These are phyloP conservation scores for Stachybotrys chartarum DNA, from an alignment of 2,329 filamentous ascomycete genomes.

Conservation along the genomic window DNA sequence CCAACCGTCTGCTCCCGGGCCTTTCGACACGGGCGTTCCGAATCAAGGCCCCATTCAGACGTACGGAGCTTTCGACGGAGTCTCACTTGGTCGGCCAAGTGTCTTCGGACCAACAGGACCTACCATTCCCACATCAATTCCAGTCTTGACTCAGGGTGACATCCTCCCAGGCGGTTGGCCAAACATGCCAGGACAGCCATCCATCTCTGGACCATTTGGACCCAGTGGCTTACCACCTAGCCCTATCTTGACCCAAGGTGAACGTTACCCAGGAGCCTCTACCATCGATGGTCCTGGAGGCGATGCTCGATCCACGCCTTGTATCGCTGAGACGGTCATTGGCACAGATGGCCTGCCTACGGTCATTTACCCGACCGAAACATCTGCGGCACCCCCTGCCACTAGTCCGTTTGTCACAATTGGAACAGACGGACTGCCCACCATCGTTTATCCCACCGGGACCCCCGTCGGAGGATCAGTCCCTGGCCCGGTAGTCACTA, in stretches of 20 bases:
- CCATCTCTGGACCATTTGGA: not conserved
- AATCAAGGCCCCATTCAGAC: not conserved
- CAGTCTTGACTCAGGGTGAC: not conserved
- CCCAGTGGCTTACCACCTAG: not conserved
- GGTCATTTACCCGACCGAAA: not conserved
- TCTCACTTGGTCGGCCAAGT: not conserved
- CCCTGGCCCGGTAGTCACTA: not conserved
- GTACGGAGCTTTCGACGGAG: not conserved
- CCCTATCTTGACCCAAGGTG: not conserved
- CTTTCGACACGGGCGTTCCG: not conserved
- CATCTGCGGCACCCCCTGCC: not conserved
- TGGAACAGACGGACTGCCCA: slow-evolving; percentile 6
- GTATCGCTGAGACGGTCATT: slow-evolving; percentile 6
- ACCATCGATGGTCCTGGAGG: not conserved
- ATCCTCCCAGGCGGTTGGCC: not conserved
- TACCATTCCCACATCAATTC: not conserved
- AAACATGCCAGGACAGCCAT: not conserved
- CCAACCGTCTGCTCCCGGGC: not conserved
- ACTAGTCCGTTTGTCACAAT: not conserved
- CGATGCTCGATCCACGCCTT: not conserved
- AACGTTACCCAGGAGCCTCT: not conserved
- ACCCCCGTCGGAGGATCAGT: not conserved
- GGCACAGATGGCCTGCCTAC: slow-evolving; percentile 8
- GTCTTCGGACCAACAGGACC: not conserved
- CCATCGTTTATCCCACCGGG: slow-evolving; percentile 3